Evolutionary conservation across 345 rosid species (phyloP), one percentile per base, ranked within the genome.

Genomic region (Populus davidiana): DNA sequence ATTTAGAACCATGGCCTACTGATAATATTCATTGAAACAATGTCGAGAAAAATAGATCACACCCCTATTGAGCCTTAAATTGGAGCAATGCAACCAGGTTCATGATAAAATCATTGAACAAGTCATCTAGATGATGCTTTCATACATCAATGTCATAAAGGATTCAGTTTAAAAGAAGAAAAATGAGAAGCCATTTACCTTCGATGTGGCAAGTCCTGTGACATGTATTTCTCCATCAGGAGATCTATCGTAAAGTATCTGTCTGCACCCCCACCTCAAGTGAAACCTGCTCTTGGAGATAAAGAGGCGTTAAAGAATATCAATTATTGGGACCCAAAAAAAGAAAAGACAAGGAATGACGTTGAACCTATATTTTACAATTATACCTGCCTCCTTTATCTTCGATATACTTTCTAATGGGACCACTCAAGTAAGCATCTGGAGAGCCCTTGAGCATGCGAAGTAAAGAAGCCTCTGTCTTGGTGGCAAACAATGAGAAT

Each of bases 361-460:
- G 33, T 41, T 68, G 36, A 73, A 27, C 67, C 41, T 63, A 38
- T 74, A 79, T 38, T 67, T 64, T 36, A n/a, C 59, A 65, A 50
- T 44, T 35, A 47, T 81, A 91, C 98, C 97, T 91, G 86, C 98
- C 99, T 69, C 97, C 98, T 88, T 78, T 88, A 70, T 92, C 94
- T 67, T 86, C 88, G 79, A 95, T 93, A 76, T 96, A 96, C 79
- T 92, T 86, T 87, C 89, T 92, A 66, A 96, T 93, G 65, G 99
- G 99, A 23, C 98, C 94, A 67, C 98, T 93, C 87, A 96, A 85
- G 88, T 91, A 93, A 79, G 83, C 85, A 84, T 96, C 97, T 1
- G 99, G 99, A 9, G 99, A 96, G 78, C 99, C 99, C 87, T 96
- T 96, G 67, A 96, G 98, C 99, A 96, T 93, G 33, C 98, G 98